A percentile compares a stretch with the other conserved stretches of the same genome.
Conservation (phyloP, 306 rosid genomes). For the Ammopiptanthus mongolicus region DNA sequence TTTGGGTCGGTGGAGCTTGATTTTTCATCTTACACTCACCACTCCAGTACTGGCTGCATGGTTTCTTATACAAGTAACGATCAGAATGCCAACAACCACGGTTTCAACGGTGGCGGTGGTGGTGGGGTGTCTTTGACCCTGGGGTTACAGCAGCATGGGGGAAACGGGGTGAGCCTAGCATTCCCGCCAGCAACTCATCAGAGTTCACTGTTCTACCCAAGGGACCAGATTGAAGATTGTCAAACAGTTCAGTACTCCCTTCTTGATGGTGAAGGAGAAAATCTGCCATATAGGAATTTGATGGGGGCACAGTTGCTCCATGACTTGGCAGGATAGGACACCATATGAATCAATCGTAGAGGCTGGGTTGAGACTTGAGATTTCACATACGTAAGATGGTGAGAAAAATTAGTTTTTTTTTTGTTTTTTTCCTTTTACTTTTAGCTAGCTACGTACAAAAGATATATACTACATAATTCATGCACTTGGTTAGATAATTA, state of each 20-base stretch:
- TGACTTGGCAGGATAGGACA: conserved; percentile 53
- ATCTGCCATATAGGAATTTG: conserved; percentile 72
- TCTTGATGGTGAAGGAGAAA: conserved; percentile 62
- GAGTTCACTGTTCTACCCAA: conserved; percentile 55
- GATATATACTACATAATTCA: conserved; percentile 25
- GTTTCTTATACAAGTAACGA: conserved; percentile 18
- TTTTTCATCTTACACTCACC: conserved; percentile 53
- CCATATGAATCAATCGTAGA: background rate
- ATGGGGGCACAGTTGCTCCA: conserved; percentile 84
- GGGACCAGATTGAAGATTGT: conserved; percentile 73
- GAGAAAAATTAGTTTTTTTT: background rate
- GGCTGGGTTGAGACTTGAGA: background rate
- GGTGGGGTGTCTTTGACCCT: conserved; percentile 74
- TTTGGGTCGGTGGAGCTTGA: conserved; percentile 68
- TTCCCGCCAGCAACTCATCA: conserved; percentile 54
- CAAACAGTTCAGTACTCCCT: conserved; percentile 67
- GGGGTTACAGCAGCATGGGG: conserved; percentile 87
- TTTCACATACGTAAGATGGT: background rate
- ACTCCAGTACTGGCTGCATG: conserved; percentile 19
- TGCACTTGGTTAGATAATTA: conserved; percentile 28
- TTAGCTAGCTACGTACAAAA: conserved; percentile 20
- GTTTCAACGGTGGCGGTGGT: conserved; percentile 10
- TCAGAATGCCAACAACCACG: conserved; percentile 19
- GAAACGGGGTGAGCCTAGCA: conserved; percentile 59
- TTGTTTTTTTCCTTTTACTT: background rate